Conservation (phyloP, 768 basidiomycete genomes). For the Kwoniella bestiolae region DNA sequence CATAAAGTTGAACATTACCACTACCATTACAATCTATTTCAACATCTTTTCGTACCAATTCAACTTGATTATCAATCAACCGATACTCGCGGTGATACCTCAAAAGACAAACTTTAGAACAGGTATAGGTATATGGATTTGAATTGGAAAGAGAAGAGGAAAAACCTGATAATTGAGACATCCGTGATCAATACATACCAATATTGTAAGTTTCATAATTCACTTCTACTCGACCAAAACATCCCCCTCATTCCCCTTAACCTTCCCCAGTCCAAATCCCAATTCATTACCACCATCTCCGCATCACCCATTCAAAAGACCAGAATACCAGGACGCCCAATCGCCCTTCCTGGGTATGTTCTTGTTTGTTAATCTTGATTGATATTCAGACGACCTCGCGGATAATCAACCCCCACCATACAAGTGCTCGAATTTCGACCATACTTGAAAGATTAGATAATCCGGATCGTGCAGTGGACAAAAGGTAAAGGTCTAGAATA, state of each 20-base stretch:
- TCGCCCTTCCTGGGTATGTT: background rate
- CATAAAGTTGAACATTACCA: too few relatives aligned
- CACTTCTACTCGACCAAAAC: too few relatives aligned
- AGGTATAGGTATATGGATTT: background rate
- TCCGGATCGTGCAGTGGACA: too few relatives aligned
- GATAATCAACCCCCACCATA: too few relatives aligned
- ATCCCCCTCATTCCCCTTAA: background rate
- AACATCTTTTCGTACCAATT: too few relatives aligned
- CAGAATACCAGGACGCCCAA: background rate
- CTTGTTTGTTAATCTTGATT: background rate
- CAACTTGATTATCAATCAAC: too few relatives aligned
- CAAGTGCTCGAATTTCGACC: too few relatives aligned
- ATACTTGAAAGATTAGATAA: too few relatives aligned
- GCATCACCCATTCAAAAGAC: background rate
- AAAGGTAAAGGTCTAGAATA: too few relatives aligned
- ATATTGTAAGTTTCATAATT: background rate
- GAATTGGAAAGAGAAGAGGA: background rate
- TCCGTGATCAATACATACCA: background rate
- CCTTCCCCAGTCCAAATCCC: constrained; percentile 9
- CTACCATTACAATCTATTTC: too few relatives aligned
- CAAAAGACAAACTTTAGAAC: too few relatives aligned
- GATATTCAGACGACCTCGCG: background rate
- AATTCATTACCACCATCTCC: background rate
- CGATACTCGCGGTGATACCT: too few relatives aligned
- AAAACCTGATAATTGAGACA: background rate